Evolutionary conservation across 2,329 filamentous ascomycete genomes (phyloP).

Genomic region (Xylaria sp.): DNA sequence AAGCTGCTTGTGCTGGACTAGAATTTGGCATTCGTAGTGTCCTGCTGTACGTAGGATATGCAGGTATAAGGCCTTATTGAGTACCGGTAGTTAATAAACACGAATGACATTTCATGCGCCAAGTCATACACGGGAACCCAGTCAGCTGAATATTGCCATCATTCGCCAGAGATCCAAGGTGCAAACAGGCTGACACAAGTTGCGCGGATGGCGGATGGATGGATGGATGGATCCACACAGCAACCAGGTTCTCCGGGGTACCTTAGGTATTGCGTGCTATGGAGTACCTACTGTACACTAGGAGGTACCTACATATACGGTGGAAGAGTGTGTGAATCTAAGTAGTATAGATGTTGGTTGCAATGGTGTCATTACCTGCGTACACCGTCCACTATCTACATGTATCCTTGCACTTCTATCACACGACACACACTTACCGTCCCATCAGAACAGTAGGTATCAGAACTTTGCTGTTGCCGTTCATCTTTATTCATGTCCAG

Average conservation of each 20-base stretch:
- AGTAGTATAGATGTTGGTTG: not conserved
- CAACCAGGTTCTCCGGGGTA: conserved; percentile 24
- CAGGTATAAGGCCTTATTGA: not conserved
- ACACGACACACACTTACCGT: conserved; percentile 1
- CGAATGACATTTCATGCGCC: conserved; percentile 18
- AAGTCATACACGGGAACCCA: conserved; percentile 4
- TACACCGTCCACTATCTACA: no score
- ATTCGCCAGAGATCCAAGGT: conserved; percentile 12
- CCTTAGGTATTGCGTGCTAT: not conserved
- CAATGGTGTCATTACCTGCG: not conserved
- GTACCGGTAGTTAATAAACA: conserved; percentile 20
- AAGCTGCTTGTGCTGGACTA: not conserved
- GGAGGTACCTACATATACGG: no score
- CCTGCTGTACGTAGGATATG: not conserved
- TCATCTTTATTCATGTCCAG: not conserved
- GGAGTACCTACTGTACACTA: no score
- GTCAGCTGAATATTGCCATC: conserved; percentile 22
- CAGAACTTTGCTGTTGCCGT: not conserved
- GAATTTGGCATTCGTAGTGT: not conserved
- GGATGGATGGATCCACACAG: conserved; percentile 12
- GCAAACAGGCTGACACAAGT: conserved; percentile 17
- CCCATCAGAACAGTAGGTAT: conserved; percentile 6
- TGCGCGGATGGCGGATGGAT: conserved; percentile 21
- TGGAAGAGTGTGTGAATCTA: not conserved
- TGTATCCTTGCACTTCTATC: conserved; percentile 6